Evolutionary conservation across 2,329 filamentous ascomycete species (phyloP).

Genomic region (Claviceps sp.): DNA sequence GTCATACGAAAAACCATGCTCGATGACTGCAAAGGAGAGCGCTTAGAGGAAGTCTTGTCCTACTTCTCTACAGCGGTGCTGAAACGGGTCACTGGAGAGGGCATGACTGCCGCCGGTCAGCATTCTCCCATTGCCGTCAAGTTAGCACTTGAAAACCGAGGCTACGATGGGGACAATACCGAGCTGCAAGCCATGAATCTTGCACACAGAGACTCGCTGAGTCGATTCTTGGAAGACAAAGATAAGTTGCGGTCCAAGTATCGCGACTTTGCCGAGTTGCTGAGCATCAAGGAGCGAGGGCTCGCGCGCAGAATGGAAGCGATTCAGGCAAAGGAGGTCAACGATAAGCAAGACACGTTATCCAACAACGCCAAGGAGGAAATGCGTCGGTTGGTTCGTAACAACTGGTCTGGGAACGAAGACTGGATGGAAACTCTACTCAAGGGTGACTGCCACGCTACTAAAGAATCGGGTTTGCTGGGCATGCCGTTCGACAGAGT

Average conservation of each 20-base stretch:
- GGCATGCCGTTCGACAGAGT: constrained; percentile 54
- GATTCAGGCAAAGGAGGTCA: constrained; percentile 19
- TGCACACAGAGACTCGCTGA: constrained; percentile 57
- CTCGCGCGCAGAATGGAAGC: constrained; percentile 41
- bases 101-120: constrained; percentile 22
- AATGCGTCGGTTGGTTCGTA: constrained; percentile 47
- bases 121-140: constrained; percentile 36
- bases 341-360: constrained; percentile 17
- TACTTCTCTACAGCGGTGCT: constrained; percentile 75
- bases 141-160: constrained; percentile 45
- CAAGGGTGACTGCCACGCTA: constrained; percentile 45
- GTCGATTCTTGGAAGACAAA: constrained; percentile 44
- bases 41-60: constrained; percentile 74
- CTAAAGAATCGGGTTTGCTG: constrained; percentile 49
- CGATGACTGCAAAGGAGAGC: constrained; percentile 88
- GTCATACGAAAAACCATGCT: constrained; percentile 88
- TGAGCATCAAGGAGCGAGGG: constrained; percentile 49
- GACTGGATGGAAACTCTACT: constrained; percentile 61
- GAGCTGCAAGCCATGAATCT: constrained; percentile 54
- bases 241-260: constrained; percentile 45
- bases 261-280: constrained; percentile 46
- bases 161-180: constrained; percentile 39
- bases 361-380: constrained; percentile 30
- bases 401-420: constrained; percentile 68
- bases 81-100: constrained; percentile 46